Conservation (phyloP, 2,329 filamentous ascomycete genomes). For the Tolypocladium inflatum region DNA sequence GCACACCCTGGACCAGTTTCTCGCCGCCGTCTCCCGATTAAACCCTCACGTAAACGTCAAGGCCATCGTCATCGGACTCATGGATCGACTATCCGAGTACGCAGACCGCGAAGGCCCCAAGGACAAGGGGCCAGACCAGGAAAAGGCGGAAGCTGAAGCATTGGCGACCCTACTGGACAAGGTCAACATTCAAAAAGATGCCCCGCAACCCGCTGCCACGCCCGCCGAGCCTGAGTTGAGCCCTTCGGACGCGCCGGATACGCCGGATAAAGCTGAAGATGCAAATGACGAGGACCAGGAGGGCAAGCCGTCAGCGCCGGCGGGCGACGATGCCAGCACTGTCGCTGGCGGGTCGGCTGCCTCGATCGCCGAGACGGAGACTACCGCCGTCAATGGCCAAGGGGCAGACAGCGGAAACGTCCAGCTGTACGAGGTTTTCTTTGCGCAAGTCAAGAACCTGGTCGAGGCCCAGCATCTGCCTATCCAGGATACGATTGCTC, state of each 20-base stretch:
- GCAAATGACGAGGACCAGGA: constrained; percentile 16
- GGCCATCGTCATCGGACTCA: constrained; percentile 92
- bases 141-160: constrained; percentile 76
- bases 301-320: constrained; percentile 8
- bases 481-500: constrained; percentile 88
- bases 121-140: constrained; percentile 59
- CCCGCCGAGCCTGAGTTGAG: constrained; percentile 20
- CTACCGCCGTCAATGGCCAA: constrained; percentile 37
- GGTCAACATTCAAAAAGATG: constrained; percentile 57
- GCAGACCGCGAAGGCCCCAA: constrained; percentile 78
- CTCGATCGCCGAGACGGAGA: constrained; percentile 36
- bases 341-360: constrained; percentile 21
- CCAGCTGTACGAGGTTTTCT: constrained; percentile 94
- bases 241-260: constrained; percentile 18
- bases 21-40: constrained; percentile 83
- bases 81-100: constrained; percentile 92
- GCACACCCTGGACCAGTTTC: constrained; percentile 89
- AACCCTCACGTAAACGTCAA: constrained; percentile 98
- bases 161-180: constrained; percentile 69
- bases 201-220: constrained; percentile 6
- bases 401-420: constrained; percentile 51
- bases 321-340: constrained; percentile 21
- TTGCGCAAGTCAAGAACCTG: constrained; percentile 87
- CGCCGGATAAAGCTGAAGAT: constrained; percentile 18
- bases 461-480: constrained; percentile 85